A percentile compares a stretch with the other conserved stretches of the same genome.
These are phyloP conservation scores for Aspergillus cejpii DNA, from an alignment of 2,329 filamentous ascomycete genomes.

Conservation along the genomic window DNA sequence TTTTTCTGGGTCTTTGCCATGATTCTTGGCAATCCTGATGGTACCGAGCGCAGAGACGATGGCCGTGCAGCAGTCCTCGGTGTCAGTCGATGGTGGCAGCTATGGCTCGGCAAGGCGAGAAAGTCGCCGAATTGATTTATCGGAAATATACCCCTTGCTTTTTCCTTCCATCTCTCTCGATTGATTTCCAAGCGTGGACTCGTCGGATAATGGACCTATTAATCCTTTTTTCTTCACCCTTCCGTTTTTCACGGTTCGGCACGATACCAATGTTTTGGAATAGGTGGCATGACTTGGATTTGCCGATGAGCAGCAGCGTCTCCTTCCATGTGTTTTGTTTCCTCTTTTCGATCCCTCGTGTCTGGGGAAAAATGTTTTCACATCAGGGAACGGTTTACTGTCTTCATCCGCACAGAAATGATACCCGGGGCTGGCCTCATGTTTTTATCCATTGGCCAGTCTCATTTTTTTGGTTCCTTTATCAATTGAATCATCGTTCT, in stretches of 20 bases:
- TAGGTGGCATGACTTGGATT: conserved; percentile 19
- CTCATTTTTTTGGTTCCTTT: too few relatives aligned
- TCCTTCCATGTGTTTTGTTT: conserved; percentile 1
- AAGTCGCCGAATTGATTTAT: conserved; percentile 14
- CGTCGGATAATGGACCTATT: neutral
- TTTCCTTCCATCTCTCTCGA: conserved; percentile 1
- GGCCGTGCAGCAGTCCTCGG: conserved; percentile 54
- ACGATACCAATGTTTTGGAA: conserved; percentile 25
- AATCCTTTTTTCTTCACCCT: conserved; percentile 3
- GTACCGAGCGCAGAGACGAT: conserved; percentile 54
- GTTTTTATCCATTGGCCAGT: conserved; percentile 1
- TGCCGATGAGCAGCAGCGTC: neutral
- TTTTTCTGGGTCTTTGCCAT: conserved; percentile 57
- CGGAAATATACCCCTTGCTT: neutral
- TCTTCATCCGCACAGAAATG: conserved; percentile 12
- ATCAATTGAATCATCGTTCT: conserved; percentile 1
- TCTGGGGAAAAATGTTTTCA: too few relatives aligned
- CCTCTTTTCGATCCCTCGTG: too few relatives aligned
- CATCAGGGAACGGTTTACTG: too few relatives aligned
- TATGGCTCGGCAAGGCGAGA: conserved; percentile 44
- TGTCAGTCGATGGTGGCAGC: conserved; percentile 55
- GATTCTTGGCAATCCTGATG: conserved; percentile 57
- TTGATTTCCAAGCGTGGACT: neutral
- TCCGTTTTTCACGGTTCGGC: conserved; percentile 16
- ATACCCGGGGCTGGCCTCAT: conserved; percentile 17